phyloP scores from a whole-genome alignment of 768 basidiomycete species.

The Tulasnella sp. region DNA sequence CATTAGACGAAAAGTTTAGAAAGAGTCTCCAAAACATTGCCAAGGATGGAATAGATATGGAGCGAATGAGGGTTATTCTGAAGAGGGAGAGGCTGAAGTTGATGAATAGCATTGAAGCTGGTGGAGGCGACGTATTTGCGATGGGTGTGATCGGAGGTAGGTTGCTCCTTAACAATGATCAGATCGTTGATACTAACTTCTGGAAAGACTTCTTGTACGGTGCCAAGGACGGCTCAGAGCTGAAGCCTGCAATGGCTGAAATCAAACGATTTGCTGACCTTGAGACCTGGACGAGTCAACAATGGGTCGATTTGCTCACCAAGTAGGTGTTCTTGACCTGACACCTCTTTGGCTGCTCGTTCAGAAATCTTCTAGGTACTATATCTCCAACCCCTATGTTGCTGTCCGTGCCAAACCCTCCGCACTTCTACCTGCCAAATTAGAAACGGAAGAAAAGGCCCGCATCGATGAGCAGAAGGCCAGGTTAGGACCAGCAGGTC shows the following conservation, averaged over 20 bases:
- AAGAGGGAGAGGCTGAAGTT: conserved; percentile 82
- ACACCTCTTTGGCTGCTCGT: not conserved
- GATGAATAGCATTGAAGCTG: conserved; percentile 65
- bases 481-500: conserved; percentile 64
- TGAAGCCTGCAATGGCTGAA: conserved; percentile 62
- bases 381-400: conserved; percentile 54
- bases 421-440: conserved; percentile 58
- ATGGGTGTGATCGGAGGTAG: conserved; percentile 45
- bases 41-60: conserved; percentile 73
- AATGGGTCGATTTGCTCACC: conserved; percentile 66
- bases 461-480: conserved; percentile 58
- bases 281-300: conserved; percentile 52
- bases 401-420: conserved; percentile 86
- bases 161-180: not conserved
- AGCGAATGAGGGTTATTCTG: conserved; percentile 75
- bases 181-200: no score
- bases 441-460: conserved; percentile 69
- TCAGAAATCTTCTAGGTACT: conserved; percentile 45
- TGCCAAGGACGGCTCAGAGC: conserved; percentile 62
- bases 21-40: conserved; percentile 56
- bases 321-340: conserved; percentile 38
- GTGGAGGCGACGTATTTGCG: conserved; percentile 70
- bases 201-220: conserved; percentile 88
- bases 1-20: conserved; percentile 54
- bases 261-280: conserved; percentile 56